Evolutionary conservation across 805 yeast genomes (phyloP).

Genomic region (Starmerella bombicola): DNA sequence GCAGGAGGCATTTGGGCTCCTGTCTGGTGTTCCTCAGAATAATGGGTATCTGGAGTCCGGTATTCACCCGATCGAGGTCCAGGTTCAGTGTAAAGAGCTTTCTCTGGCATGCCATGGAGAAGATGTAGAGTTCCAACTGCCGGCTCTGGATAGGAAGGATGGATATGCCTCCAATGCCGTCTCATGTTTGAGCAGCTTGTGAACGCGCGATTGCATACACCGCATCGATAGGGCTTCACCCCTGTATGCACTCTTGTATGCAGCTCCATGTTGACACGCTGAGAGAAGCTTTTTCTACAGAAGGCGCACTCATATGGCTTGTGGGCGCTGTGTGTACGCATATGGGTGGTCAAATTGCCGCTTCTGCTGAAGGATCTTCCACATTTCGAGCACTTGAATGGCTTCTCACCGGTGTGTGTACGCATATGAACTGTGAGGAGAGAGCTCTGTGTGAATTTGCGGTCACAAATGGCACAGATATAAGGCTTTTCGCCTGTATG

Average conservation of each 20-base stretch:
- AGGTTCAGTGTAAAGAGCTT: constrained; percentile 11
- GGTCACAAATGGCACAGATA: constrained; percentile 58
- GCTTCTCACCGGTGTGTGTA: constrained; percentile 85
- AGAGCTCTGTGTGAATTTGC: constrained; percentile 70
- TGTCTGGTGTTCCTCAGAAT: background rate
- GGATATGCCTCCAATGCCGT: constrained; percentile 22
- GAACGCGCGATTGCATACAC: constrained; percentile 37
- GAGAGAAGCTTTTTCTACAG: constrained; percentile 66
- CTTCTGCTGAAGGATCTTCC: constrained; percentile 81
- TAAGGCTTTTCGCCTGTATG: constrained; percentile 92
- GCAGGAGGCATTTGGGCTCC: background rate
- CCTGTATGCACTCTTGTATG: constrained; percentile 83
- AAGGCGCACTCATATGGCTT: constrained; percentile 73
- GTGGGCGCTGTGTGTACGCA: constrained; percentile 56
- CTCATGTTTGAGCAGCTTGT: constrained; percentile 23
- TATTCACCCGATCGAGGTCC: background rate
- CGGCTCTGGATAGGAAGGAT: constrained; percentile 19
- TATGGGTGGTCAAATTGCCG: constrained; percentile 76
- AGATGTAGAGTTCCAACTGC: constrained; percentile 17
- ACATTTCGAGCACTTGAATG: constrained; percentile 67
- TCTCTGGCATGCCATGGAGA: constrained; percentile 19
- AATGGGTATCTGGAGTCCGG: background rate
- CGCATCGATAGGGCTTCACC: constrained; percentile 74
- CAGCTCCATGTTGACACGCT: constrained; percentile 78
- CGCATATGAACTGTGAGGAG: constrained; percentile 75